Conservation (phyloP, 805 yeast species). For the Limtongia smithiae region DNA sequence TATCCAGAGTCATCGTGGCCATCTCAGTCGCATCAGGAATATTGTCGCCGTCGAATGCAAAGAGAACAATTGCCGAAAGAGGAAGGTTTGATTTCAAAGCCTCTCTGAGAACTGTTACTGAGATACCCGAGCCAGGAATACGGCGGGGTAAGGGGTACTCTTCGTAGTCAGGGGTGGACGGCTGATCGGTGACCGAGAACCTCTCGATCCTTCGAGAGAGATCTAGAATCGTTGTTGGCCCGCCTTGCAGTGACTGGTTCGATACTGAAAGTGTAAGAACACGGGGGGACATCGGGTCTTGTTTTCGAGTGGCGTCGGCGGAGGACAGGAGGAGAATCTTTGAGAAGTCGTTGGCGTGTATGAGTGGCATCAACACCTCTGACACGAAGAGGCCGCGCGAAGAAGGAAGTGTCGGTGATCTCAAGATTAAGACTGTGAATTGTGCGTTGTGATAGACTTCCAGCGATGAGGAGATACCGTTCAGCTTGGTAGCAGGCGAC, state of each 20-base stretch:
- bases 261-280: slow-evolving; percentile 1
- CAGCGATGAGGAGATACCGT: slow-evolving; percentile 54
- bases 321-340: slow-evolving; percentile 64
- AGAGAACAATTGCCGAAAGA: slow-evolving; percentile 49
- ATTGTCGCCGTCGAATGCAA: slow-evolving; percentile 90
- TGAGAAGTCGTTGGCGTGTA: slow-evolving; percentile 42
- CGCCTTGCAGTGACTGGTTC: neutral
- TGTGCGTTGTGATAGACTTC: slow-evolving; percentile 55
- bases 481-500: neutral
- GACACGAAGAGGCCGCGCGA: slow-evolving; percentile 49
- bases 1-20: slow-evolving; percentile 41
- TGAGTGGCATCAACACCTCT: slow-evolving; percentile 51
- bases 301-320: slow-evolving; percentile 48
- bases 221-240: slow-evolving; percentile 1
- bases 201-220: slow-evolving; percentile 8
- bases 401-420: slow-evolving; percentile 80
- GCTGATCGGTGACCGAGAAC: slow-evolving; percentile 6
- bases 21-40: slow-evolving; percentile 60
- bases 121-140: slow-evolving; percentile 38
- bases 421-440: slow-evolving; percentile 66
- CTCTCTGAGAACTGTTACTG: slow-evolving; percentile 31
- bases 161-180: neutral
- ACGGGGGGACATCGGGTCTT: slow-evolving; percentile 20
- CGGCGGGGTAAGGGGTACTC: slow-evolving; percentile 16
- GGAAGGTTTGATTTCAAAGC: slow-evolving; percentile 3